Evolutionary conservation across 495 filamentous ascomycete genomes (phyloP).

Genomic region (Aspergillus sparsus): DNA sequence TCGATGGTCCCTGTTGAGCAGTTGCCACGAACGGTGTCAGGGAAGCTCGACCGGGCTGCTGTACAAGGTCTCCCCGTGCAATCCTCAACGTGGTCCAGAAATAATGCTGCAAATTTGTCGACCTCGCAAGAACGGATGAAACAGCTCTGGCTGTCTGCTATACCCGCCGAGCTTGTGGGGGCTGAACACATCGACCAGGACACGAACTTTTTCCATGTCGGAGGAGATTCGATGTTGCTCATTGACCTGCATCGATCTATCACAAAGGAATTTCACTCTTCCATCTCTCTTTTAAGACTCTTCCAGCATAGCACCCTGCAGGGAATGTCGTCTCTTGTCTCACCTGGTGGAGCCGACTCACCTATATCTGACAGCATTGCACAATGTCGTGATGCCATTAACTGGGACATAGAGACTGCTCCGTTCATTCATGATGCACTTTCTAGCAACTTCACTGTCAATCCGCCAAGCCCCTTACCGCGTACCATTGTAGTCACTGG

Average conservation of each 20-base stretch:
- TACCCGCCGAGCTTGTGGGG: conserved; percentile 21
- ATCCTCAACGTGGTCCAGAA: no score
- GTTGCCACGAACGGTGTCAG: background rate
- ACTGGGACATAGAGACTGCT: no score
- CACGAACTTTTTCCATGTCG: conserved; percentile 43
- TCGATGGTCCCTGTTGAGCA: background rate
- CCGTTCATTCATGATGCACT: no score
- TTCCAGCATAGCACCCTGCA: conserved; percentile 38
- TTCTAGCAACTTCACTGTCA: no score
- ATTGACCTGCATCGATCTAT: conserved; percentile 34
- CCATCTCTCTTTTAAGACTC: conserved; percentile 32
- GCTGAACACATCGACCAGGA: conserved; percentile 13
- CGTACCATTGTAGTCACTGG: background rate
- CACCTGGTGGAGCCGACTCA: no score
- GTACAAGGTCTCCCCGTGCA: no score
- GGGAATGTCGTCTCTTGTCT: no score
- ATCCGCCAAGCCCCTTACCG: no score
- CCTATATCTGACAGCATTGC: no score
- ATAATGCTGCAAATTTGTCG: no score
- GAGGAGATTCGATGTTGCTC: conserved; percentile 41
- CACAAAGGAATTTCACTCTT: conserved; percentile 24
- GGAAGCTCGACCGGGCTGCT: conserved; percentile 6
- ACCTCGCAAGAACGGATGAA: background rate
- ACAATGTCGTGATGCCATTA: no score
- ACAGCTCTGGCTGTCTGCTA: conserved; percentile 30